Conservation (phyloP, 2,329 filamentous ascomycete species). For the Diaporthe helianthi region DNA sequence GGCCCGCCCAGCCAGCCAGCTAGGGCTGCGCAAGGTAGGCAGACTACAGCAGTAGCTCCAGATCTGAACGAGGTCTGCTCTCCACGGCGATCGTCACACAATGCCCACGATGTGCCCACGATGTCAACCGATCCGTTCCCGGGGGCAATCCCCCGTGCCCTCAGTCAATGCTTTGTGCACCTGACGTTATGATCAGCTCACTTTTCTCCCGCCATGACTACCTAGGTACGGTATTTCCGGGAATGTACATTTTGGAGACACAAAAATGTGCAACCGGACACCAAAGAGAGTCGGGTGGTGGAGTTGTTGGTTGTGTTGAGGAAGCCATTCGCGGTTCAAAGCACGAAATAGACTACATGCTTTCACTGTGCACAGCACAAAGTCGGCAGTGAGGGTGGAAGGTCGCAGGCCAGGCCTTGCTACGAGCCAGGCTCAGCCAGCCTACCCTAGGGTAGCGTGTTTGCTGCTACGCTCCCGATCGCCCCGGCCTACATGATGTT, state of each 20-base stretch:
- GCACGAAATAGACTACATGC: not conserved
- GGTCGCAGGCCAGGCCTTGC: not conserved
- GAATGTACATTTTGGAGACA: not conserved
- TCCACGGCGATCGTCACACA: constrained; percentile 29
- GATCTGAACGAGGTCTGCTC: constrained; percentile 17
- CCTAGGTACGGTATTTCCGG: no score
- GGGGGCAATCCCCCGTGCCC: not conserved
- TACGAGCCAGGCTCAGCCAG: not conserved
- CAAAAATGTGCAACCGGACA: not conserved
- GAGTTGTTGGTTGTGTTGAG: not conserved
- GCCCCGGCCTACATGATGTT: constrained; percentile 27
- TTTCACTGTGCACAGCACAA: not conserved
- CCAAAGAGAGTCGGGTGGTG: not conserved
- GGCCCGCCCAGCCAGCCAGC: not conserved
- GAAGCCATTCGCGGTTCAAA: no score
- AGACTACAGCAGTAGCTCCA: constrained; percentile 12
- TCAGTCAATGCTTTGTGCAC: constrained; percentile 9
- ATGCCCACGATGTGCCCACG: not conserved
- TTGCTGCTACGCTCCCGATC: constrained; percentile 22
- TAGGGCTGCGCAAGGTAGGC: no score
- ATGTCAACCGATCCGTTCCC: constrained; percentile 8
- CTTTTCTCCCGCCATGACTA: not conserved
- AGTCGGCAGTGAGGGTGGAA: no score
- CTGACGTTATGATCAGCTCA: constrained; percentile 17
- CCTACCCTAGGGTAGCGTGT: not conserved